A percentile compares a stretch with the other conserved stretches of the same genome.
Conservation (phyloP, 2,329 filamentous ascomycete genomes). For the Penicillium sp. region DNA sequence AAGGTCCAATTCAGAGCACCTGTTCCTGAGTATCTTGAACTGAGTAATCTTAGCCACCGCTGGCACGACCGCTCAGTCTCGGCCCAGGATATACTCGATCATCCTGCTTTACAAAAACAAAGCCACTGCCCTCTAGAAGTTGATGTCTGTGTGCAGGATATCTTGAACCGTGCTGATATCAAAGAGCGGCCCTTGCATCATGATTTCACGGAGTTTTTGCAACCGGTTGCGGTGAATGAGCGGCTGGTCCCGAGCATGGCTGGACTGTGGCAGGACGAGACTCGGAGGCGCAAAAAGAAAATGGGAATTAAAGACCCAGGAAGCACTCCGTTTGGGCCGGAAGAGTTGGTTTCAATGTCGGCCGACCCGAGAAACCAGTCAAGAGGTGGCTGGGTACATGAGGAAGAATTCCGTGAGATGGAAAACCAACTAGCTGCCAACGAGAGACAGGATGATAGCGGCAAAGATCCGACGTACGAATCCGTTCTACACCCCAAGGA, state of each 20-base stretch:
- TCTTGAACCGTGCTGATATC: conserved; percentile 77
- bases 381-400: conserved; percentile 87
- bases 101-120: conserved; percentile 67
- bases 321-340: conserved; percentile 76
- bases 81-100: conserved; percentile 60
- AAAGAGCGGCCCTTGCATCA: conserved; percentile 79
- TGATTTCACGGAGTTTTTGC: conserved; percentile 74
- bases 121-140: conserved; percentile 90
- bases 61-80: conserved; percentile 80
- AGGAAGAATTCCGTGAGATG: conserved; percentile 74
- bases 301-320: conserved; percentile 65
- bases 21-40: conserved; percentile 68
- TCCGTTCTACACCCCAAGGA: conserved; percentile 61
- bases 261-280: conserved; percentile 88
- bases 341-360: conserved; percentile 85
- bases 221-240: conserved; percentile 64
- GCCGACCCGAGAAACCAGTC: conserved; percentile 73
- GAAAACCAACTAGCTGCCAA: conserved; percentile 63
- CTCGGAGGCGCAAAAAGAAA: conserved; percentile 70
- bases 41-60: conserved; percentile 62
- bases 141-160: conserved; percentile 85
- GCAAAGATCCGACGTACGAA: conserved; percentile 58
- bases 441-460: conserved; percentile 58
- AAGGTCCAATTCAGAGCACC: conserved; percentile 74
- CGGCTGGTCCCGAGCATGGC: conserved; percentile 95